Evolutionary conservation across 176 grass and related monocot genomes (phyloP), one percentile per base, ranked within the genome.

Genomic region (Aegilops longissima): DNA sequence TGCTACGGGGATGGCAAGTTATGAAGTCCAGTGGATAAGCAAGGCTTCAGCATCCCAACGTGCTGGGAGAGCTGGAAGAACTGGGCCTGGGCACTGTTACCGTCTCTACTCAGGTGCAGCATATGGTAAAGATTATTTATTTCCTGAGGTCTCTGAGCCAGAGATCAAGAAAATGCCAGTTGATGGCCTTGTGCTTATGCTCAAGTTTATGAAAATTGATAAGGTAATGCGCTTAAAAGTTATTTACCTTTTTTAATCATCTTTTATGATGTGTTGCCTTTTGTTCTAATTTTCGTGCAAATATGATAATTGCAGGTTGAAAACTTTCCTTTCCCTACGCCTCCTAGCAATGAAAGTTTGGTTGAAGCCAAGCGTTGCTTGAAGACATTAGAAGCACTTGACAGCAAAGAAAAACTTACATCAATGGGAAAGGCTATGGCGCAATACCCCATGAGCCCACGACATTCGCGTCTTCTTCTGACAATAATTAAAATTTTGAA

Each of bases 11-110:
- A 91, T 87, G 71, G 88, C 93, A 78, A 87, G 83, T 36, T 98
- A 95, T 85, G 95, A 98, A 84, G 64, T 98, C 62, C 81, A 49
- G 51, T 98, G 95, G 93, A 98, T 98, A 95, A 95, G 95, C 91
- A 98, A 98, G 82, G 95, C 91, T 23, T 95, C 93, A 35, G 93
- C 93, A 20, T 90, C 91, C 49, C 95, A 98, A 83, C 89, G 95
- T 83, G 77, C 91, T 63, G 95, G 95, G 77, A 89, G 95, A 86
- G 91, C 95, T 65, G 95, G 95, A 80, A 90, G 95, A 91, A 90
- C 88, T 64, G 95, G 89, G 35, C 95, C 95, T 80, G 95, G 95
- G 12, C 95, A 98, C 81, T 98, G 93, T 82, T 98, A 95, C 74
- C 85, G 87, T 58, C 85, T 98, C 30, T 98, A 95, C 77, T 95